Conservation (phyloP, 768 basidiomycete species). For the Boletus sp. region DNA sequence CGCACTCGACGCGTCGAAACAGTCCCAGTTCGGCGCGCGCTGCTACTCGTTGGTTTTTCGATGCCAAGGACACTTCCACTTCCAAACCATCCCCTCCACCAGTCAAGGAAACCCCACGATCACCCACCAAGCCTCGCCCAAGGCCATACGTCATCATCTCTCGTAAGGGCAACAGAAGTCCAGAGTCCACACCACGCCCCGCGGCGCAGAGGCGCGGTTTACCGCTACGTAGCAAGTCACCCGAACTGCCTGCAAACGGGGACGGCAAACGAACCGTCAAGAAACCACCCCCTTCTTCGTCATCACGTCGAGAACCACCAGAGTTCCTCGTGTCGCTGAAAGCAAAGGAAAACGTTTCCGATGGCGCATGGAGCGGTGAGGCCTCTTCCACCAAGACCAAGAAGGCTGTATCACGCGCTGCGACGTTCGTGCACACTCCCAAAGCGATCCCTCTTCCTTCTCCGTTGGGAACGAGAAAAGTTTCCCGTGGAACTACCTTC, state of each 20-base stretch:
- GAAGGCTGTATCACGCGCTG: constrained; percentile 12
- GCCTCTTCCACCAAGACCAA: constrained; percentile 8
- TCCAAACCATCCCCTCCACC: not conserved
- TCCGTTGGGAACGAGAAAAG: constrained; percentile 9
- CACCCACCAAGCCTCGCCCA: constrained; percentile 10
- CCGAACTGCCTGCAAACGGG: not conserved
- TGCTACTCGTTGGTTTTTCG: not conserved
- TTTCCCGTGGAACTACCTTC: constrained; percentile 18
- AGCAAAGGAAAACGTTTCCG: constrained; percentile 24
- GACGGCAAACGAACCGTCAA: constrained; percentile 5
- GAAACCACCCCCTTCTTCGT: constrained; percentile 5
- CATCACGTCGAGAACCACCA: constrained; percentile 14
- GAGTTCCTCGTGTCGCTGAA: constrained; percentile 24
- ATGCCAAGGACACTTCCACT: constrained; percentile 2
- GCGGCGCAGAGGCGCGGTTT: not conserved
- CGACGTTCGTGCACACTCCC: not conserved
- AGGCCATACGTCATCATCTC: constrained; percentile 10
- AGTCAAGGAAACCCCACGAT: not conserved
- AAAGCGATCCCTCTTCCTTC: constrained; percentile 22
- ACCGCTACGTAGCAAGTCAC: constrained; percentile 4
- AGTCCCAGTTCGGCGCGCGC: not conserved
- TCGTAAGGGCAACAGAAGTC: constrained; percentile 5
- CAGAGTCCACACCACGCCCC: constrained; percentile 20
- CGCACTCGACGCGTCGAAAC: constrained; percentile 1
- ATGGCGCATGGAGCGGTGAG: constrained; percentile 11